These are phyloP conservation scores for Alternaria panax DNA, from an alignment of 2,329 filamentous ascomycete species.

Conservation along the genomic window DNA sequence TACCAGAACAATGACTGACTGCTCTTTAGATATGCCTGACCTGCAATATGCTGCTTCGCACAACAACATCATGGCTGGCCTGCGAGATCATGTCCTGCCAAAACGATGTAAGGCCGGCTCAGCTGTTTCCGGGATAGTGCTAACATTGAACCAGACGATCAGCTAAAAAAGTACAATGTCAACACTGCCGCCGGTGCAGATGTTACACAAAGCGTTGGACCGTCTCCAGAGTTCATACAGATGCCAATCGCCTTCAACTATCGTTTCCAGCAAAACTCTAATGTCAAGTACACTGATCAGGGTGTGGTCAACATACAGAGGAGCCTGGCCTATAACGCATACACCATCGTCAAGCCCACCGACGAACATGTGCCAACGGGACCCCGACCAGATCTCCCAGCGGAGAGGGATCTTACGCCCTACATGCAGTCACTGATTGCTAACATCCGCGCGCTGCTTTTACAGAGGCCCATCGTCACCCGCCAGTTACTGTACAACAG, in stretches of 20 bases:
- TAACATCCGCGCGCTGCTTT: constrained; percentile 70
- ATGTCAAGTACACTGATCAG: constrained; percentile 67
- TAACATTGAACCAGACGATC: constrained; percentile 54
- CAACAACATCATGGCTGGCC: constrained; percentile 73
- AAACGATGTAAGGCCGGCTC: constrained; percentile 67
- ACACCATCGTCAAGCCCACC: constrained; percentile 67
- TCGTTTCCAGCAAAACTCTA: constrained; percentile 83
- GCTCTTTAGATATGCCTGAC: constrained; percentile 71
- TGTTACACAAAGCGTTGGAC: constrained; percentile 73
- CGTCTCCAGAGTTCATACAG: constrained; percentile 79
- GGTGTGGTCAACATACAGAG: constrained; percentile 41
- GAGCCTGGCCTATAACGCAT: constrained; percentile 36
- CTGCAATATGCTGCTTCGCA: constrained; percentile 79
- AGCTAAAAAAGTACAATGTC: constrained; percentile 68
- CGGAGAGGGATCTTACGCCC: constrained; percentile 59
- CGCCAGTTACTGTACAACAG: constrained; percentile 80
- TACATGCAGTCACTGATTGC: constrained; percentile 70
- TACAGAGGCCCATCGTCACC: constrained; percentile 83
- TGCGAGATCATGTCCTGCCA: constrained; percentile 74
- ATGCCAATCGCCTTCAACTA: constrained; percentile 75
- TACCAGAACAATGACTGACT: constrained; percentile 20
- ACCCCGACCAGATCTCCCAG: constrained; percentile 64
- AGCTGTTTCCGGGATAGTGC: neutral
- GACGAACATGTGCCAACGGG: constrained; percentile 67
- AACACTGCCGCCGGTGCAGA: constrained; percentile 57